A percentile compares a stretch with the other conserved stretches of the same genome.
These are phyloP conservation scores for Aspergillus eucalypticola DNA, from an alignment of 2,329 filamentous ascomycete species.

Conservation along the genomic window DNA sequence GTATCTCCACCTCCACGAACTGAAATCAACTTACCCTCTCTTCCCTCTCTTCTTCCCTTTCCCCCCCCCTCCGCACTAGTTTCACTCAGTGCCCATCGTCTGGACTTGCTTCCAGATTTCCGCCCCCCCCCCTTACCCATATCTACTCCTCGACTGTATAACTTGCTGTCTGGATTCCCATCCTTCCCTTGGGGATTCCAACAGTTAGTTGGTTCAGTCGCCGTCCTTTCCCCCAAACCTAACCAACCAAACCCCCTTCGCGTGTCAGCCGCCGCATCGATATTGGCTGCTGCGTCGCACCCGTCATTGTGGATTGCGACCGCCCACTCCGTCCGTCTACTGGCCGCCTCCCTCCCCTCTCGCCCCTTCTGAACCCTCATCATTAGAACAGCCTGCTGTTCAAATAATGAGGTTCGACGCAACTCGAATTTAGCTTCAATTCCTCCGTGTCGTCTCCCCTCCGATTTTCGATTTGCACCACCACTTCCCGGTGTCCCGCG, in stretches of 20 bases:
- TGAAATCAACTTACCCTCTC: constrained; percentile 8
- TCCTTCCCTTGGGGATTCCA: constrained; percentile 17
- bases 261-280: constrained; percentile 20
- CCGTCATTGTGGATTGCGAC: constrained; percentile 23
- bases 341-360: constrained; percentile 16
- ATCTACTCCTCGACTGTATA: constrained; percentile 8
- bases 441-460: constrained; percentile 15
- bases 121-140: constrained; percentile 2
- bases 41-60: constrained; percentile 14
- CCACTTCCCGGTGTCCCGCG: constrained; percentile 15
- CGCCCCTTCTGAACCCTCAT: constrained; percentile 13
- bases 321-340: constrained; percentile 20
- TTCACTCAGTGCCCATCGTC: constrained; percentile 8
- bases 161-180: constrained; percentile 22
- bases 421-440: constrained; percentile 25
- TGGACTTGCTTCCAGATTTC: constrained; percentile 6
- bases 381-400: constrained; percentile 13
- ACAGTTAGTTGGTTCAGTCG: constrained; percentile 19
- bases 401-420: constrained; percentile 29
- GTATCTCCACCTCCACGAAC: constrained; percentile 16
- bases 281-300: constrained; percentile 16
- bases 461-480: constrained; percentile 22
- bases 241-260: constrained; percentile 16
- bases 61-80: constrained; percentile 17
- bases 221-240: neutral